Evolutionary conservation across 164 flowering plant genomes (phyloP), one percentile per base, ranked within the genome.

Genomic region (Dillenia turbinata): DNA sequence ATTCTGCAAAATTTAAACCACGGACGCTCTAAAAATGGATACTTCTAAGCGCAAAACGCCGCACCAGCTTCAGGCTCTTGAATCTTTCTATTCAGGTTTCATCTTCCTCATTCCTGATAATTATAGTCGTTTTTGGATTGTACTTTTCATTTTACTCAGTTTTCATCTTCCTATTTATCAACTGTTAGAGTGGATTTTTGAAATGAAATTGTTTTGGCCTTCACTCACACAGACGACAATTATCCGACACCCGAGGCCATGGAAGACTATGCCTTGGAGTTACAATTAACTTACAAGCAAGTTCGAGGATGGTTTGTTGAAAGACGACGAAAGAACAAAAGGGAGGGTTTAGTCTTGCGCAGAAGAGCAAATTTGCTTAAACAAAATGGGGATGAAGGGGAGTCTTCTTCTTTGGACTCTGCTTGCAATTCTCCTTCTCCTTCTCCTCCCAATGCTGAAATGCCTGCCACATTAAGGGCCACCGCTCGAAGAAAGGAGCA

Each of bases 261-360:
- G 81, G 76, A 83, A 57, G 73, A 73, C 9, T 75, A 70, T 71
- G 85, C 89, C 14, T 51, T 47, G 15, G 64, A 66, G 26, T 69
- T 84, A 61, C 78, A 72, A 55, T 76, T 84, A 69, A 87, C 83
- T 43, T 77, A 54, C 66, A 76, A 85, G 77, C 88, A 87, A 66
- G 83, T 87, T 10, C 77, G 74, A 22, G 71, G 78, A 16, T 84
- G 92, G 92, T 87, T 84, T 72, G 52, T 66, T 63, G 85, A 83
- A 62, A 80, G 77, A 75, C 72, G 92, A 64, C 76, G 83, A 74
- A 82, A 75, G 68, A 84, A 81, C 10, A 84, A 78, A 68, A 67
- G 44, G 52, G 73, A 68, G 49, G 47, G 47, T 52, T 62, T 55
- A 54, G 40, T 59, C 16, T 53, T 48, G 59, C 52, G 15, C 44